phyloP scores from a whole-genome alignment of 2,329 filamentous ascomycete genomes.

The Aphanocladium album region DNA sequence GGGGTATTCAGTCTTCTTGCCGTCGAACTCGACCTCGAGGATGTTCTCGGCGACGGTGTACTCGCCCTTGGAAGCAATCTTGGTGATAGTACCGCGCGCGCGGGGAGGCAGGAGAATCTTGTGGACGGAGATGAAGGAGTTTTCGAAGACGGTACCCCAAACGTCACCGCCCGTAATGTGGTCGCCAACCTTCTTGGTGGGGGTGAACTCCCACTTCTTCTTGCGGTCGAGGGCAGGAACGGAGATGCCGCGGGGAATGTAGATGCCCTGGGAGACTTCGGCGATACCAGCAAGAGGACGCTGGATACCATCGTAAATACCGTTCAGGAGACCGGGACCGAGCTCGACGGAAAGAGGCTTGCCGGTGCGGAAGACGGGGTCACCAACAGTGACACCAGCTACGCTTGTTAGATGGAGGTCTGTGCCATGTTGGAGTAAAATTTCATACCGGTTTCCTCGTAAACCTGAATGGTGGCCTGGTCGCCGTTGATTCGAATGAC shows the following conservation, averaged over 20 bases:
- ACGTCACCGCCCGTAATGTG: constrained; percentile 95
- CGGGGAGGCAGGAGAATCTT: constrained; percentile 88
- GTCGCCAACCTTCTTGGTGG: constrained; percentile 87
- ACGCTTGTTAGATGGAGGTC: constrained; percentile 14
- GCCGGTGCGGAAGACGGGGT: constrained; percentile 83
- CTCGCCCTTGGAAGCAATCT: constrained; percentile 80
- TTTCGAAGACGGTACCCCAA: constrained; percentile 92
- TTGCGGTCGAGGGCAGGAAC: constrained; percentile 81
- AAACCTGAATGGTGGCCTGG: constrained; percentile 96
- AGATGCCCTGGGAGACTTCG: constrained; percentile 76
- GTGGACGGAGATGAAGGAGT: constrained; percentile 90
- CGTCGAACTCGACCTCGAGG: constrained; percentile 93
- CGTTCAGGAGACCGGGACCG: constrained; percentile 94
- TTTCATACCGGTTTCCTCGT: constrained; percentile 87
- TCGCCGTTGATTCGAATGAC: constrained; percentile 97
- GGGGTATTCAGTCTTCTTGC: constrained; percentile 85
- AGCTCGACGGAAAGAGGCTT: constrained; percentile 98
- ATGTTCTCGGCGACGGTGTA: constrained; percentile 95
- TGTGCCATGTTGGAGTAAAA: neutral
- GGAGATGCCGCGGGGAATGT: constrained; percentile 91
- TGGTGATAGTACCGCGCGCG: constrained; percentile 85
- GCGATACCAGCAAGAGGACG: constrained; percentile 85
- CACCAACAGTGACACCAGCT: constrained; percentile 94
- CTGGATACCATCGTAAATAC: constrained; percentile 99
- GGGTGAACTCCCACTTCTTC: constrained; percentile 96